These are phyloP conservation scores for Phytopythium aichiense DNA, from an alignment of 352 stramenopile genomes.

Conservation along the genomic window DNA sequence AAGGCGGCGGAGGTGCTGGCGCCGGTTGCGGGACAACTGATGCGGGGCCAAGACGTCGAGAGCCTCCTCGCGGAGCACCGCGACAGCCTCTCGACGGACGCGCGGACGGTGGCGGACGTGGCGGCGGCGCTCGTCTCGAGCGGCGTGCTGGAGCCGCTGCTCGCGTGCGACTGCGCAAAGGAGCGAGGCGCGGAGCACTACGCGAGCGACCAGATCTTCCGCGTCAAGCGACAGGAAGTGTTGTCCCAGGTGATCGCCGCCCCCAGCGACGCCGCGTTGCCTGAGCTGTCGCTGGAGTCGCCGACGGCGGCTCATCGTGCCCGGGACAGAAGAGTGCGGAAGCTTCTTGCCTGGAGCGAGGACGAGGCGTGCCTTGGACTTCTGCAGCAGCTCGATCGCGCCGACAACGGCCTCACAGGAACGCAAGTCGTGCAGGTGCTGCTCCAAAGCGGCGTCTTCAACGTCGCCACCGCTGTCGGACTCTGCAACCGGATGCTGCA, in stretches of 20 bases:
- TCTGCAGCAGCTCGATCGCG: conserved; percentile 5
- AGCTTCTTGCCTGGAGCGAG: neutral
- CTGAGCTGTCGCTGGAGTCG: neutral
- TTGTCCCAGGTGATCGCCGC: conserved; percentile 10
- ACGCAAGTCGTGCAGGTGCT: conserved; percentile 34
- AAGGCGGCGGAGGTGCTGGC: conserved; percentile 27
- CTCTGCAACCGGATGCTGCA: conserved; percentile 31
- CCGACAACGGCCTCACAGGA: conserved; percentile 20
- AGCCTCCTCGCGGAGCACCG: conserved; percentile 19
- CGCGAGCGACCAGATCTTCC: conserved; percentile 27
- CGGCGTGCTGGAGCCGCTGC: conserved; percentile 22
- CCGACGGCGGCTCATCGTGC: neutral
- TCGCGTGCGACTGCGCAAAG: conserved; percentile 24
- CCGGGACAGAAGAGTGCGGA: neutral
- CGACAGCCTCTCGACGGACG: conserved; percentile 17
- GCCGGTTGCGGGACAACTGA: conserved; percentile 17
- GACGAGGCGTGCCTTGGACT: neutral
- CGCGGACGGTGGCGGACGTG: conserved; percentile 9
- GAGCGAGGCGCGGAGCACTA: conserved; percentile 10
- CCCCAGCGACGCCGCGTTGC: neutral
- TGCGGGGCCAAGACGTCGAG: conserved; percentile 31
- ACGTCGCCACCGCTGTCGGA: conserved; percentile 30
- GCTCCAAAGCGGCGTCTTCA: conserved; percentile 37
- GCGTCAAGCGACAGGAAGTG: conserved; percentile 14
- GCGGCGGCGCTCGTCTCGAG: conserved; percentile 20